Percentiles rank a stretch among this genome's conserved stretches.
Conservation (phyloP, 139 green algal species). For the Picochlorum sp. region DNA sequence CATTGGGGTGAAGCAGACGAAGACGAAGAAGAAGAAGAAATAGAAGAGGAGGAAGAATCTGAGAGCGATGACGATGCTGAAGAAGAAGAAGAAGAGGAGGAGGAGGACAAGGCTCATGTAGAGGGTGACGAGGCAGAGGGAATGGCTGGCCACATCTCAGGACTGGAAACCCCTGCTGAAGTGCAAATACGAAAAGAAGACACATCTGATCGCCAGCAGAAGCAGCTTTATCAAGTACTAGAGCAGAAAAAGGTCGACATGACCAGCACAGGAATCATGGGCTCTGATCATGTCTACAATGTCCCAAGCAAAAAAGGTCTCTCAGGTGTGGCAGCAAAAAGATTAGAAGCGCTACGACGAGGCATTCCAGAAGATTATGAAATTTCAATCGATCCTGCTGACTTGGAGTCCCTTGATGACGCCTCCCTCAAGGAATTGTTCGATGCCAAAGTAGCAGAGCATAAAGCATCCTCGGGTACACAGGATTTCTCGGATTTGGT, state of each 20-base stretch:
- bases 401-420: constrained; percentile 87
- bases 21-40: constrained; percentile 51
- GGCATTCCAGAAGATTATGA: constrained; percentile 61
- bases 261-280: constrained; percentile 51
- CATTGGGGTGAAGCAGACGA: constrained; percentile 64
- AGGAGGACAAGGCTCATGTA: constrained; percentile 10
- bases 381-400: constrained; percentile 74
- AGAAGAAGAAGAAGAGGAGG: constrained; percentile 44
- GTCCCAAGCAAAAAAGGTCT: constrained; percentile 46
- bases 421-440: constrained; percentile 49
- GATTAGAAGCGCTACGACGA: constrained; percentile 31
- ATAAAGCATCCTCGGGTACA: constrained; percentile 23
- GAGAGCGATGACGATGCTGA: constrained; percentile 27
- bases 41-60: constrained; percentile 51
- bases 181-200: constrained; percentile 83
- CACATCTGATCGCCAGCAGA: constrained; percentile 1
- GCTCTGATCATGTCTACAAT: constrained; percentile 84
- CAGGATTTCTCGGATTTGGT: constrained; percentile 95
- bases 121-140: constrained; percentile 28
- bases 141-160: constrained; percentile 45
- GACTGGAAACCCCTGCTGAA: constrained; percentile 76
- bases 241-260: constrained; percentile 61
- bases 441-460: constrained; percentile 43
- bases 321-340: constrained; percentile 25
- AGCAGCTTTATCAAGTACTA: constrained; percentile 61